Evolutionary conservation across 495 filamentous ascomycete genomes (phyloP), one percentile per base, ranked within the genome.

Genomic region (Articulospora tetracladia): DNA sequence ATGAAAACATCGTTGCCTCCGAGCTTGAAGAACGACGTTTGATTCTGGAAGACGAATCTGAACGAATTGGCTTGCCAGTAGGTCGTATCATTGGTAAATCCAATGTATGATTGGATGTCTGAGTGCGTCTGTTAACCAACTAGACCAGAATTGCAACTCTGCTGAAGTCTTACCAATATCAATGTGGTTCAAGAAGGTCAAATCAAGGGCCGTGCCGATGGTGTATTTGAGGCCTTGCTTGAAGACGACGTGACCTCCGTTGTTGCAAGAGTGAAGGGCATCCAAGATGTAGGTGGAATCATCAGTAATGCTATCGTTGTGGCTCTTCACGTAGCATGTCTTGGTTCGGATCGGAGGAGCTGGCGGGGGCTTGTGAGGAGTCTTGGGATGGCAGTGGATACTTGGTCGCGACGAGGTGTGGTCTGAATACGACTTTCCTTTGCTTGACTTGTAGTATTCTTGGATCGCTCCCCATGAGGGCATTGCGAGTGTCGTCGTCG

Each of bases 1-100:
- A 90, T 73, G 62, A 87, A 86, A 30, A 90, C 84, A 64, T 90
- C 85, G 20, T 80, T 73, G 20, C 86, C 86, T 32, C 86, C 86
- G 59, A 89, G 76, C 70, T 83, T 79, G 79, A 85, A 90, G 77
- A 89, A 89, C 3, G 84, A 83, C 0, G 83, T 83, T 0, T 82
- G 78, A 63, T 88, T 87, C 63, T 90, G 86, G 72, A 80, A 89
- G 53, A 66, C 69, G 23, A 86, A 82, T 22, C 70, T 69, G 76
- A 88, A 89, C 15, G 75, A 73, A 58, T 86, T 76, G 13, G 71
- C 74, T 66, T 88, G 79, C 86, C 86, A 88, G 73, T 89, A 89
- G 51, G 79, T 74, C 4, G 82, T 87, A 68, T 90, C 80, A 58
- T 85, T 81, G 55, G 79, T 82, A 71, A 90, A 89, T 27, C 76